phyloP scores from a whole-genome alignment of 1,284 basidiomycete species.

The Salmacisia buchloeana region DNA sequence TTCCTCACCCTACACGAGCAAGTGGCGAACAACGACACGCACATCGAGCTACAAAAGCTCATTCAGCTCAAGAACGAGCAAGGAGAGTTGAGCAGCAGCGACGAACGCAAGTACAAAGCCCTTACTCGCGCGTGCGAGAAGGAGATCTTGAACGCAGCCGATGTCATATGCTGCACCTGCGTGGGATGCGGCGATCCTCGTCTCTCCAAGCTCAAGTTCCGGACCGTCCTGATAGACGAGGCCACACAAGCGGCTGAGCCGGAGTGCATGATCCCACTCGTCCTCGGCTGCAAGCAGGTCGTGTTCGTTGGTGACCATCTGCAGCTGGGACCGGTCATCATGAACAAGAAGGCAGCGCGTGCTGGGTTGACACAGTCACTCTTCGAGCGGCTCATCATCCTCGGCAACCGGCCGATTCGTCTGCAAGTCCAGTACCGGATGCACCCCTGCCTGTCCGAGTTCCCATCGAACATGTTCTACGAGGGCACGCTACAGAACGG shows the following conservation, averaged over 20 bases:
- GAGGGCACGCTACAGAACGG: conserved; percentile 98
- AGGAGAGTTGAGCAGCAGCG: conserved; percentile 89
- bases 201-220: conserved; percentile 91
- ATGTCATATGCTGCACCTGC: conserved; percentile 98
- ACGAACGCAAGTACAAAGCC: conserved; percentile 96
- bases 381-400: conserved; percentile 91
- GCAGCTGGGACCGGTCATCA: conserved; percentile 98
- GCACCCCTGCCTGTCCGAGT: conserved; percentile 98
- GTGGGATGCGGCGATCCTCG: conserved; percentile 95
- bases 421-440: conserved; percentile 99
- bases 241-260: conserved; percentile 98
- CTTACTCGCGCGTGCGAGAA: conserved; percentile 91
- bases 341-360: conserved; percentile 99
- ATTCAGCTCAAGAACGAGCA: conserved; percentile 96
- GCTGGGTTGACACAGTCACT: conserved; percentile 95
- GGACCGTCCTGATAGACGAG: conserved; percentile 96
- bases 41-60: conserved; percentile 84
- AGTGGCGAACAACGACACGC: conserved; percentile 76
- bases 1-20: conserved; percentile 96
- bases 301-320: conserved; percentile 95
- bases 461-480: conserved; percentile 99
- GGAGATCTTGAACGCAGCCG: conserved; percentile 88
- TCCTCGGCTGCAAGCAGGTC: conserved; percentile 96
- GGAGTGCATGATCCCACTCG: conserved; percentile 98
- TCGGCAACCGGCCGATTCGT: conserved; percentile 92